Evolutionary conservation across 2,329 filamentous ascomycete species (phyloP), one percentile per base, ranked within the genome.

Genomic region (Ceratocystis variospora): DNA sequence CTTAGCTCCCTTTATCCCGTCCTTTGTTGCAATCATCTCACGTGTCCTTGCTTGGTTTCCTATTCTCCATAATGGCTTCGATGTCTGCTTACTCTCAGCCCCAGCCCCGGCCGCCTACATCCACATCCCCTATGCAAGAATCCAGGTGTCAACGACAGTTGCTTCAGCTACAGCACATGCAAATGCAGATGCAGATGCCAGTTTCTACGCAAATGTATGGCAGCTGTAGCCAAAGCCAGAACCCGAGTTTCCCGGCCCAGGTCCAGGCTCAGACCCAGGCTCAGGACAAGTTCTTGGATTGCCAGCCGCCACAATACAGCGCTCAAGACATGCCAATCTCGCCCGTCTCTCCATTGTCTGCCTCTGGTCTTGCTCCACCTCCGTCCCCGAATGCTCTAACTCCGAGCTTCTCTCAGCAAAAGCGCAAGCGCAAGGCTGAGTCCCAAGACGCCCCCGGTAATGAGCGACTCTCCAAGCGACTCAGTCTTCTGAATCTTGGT

Each of bases 401-500:
- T 37, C 37, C 37, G 37, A 41, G 37, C 10, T 41, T 50, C 62
- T 12, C 55, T 53, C 22, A 53, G 37, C 67, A 77, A 72, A 87
- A 87, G 76, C 77, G 84, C 71, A 87, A 86, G 75, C 81, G 83
- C 67, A 62, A 46, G 37, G 66, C 45, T 37, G 45, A 46, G 55
- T 46, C 25, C 17, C 61, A 65, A 37, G 81, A 84, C 64, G 74
- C 75, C 15, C 81, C 83, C 68, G 79, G 83, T 71, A 85, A 83
- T 70, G 83, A 95, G 76, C 87, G 91, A 64, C 81, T 96, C 69
- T 87, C 88, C 61, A 96, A 96, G 78, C 83, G 88, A 70, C 81
- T 96, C 75, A 89, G 90, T 73, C 79, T 89, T 63, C 81, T 96
- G 66, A 91, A 92, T 74, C 77, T 96, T 70, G 88, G 90, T 94